Conservation (phyloP, 108 stramenopile genomes). For the Cyclotella kingstonii region DNA sequence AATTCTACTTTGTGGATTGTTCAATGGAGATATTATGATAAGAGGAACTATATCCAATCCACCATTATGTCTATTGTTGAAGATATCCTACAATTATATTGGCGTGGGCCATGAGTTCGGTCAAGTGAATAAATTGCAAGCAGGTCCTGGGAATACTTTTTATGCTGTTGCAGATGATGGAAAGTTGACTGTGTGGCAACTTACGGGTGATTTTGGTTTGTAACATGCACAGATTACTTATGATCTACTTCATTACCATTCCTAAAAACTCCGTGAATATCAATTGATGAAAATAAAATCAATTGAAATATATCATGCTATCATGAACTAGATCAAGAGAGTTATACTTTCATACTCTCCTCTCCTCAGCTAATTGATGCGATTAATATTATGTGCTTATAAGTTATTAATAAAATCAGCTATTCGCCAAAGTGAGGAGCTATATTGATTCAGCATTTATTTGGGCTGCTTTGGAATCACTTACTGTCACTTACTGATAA, state of each 20-base stretch:
- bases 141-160: constrained; percentile 78
- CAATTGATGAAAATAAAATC: too few species aligned
- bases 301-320: too few species aligned
- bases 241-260: background rate
- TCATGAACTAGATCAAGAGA: too few species aligned
- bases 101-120: constrained; percentile 61
- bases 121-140: constrained; percentile 59
- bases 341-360: too few species aligned
- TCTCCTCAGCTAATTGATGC: too few species aligned
- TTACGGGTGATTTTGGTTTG: constrained; percentile 81
- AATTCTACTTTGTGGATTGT: constrained; percentile 66
- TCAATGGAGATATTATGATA: constrained; percentile 74
- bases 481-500: too few species aligned
- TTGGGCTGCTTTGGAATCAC: too few species aligned
- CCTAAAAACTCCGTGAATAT: too few species aligned
- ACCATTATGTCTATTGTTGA: constrained; percentile 56
- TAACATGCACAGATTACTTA: constrained; percentile 7
- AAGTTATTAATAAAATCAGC: too few species aligned
- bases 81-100: constrained; percentile 42
- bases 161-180: constrained; percentile 84
- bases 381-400: too few species aligned
- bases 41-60: constrained; percentile 73
- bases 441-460: too few species aligned
- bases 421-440: too few species aligned
- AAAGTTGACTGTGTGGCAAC: constrained; percentile 75